Conservation (phyloP, 257 asterid genomes). For the Craterostigma plantagineum region DNA sequence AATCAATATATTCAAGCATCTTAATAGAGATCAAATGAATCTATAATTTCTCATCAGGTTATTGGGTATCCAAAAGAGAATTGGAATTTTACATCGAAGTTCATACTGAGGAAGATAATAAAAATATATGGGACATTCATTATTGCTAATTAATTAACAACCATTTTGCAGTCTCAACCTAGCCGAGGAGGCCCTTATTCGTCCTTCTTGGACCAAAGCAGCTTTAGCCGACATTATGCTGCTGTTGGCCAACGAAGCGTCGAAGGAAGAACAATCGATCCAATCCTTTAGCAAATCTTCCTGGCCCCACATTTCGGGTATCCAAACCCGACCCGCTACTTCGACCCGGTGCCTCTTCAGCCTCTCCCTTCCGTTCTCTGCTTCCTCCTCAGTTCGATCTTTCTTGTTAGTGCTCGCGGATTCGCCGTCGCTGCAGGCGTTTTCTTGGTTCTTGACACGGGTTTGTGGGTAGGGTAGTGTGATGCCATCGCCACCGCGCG, state of each 20-base stretch:
- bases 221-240: constrained; percentile 31
- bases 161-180: constrained; percentile 25
- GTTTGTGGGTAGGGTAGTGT: too few relatives aligned
- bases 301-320: constrained; percentile 61
- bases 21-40: too few relatives aligned
- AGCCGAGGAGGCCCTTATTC: constrained; percentile 15
- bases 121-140: too few relatives aligned
- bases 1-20: too few relatives aligned
- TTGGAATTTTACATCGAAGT: too few relatives aligned
- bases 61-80: too few relatives aligned
- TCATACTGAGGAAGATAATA: too few relatives aligned
- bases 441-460: too few relatives aligned
- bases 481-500: too few relatives aligned
- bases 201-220: constrained; percentile 30
- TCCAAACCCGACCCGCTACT: constrained; percentile 48
- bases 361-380: constrained; percentile 28
- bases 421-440: too few relatives aligned
- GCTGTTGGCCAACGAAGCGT: constrained; percentile 20
- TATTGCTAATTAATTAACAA: constrained; percentile 10
- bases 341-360: constrained; percentile 42
- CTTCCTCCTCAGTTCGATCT: constrained; percentile 4
- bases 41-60: too few relatives aligned
- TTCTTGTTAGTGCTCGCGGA: not conserved
- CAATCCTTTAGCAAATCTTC: constrained; percentile 43
- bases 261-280: constrained; percentile 42